These are phyloP conservation scores for Rhizophagus sp. DNA, from an alignment of 192 early-diverging fungal genomes.

Conservation along the genomic window DNA sequence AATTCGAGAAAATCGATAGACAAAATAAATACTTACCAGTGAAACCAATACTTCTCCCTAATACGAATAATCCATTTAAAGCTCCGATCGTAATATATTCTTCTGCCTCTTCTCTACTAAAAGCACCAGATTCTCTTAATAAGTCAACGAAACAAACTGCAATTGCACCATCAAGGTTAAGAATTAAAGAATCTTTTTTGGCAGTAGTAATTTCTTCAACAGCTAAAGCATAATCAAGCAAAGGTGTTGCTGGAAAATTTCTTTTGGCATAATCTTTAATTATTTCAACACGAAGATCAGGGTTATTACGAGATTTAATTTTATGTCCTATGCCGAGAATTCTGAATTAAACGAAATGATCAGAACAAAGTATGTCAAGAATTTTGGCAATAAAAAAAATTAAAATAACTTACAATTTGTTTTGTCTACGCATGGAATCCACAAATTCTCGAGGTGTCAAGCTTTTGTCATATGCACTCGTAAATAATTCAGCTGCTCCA, in stretches of 20 bases:
- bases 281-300: slow-evolving; percentile 93
- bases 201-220: slow-evolving; percentile 94
- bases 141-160: slow-evolving; percentile 96
- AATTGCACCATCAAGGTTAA: slow-evolving; percentile 94
- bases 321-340: slow-evolving; percentile 99
- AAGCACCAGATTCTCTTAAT: slow-evolving; percentile 88
- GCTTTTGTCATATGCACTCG: slow-evolving; percentile 89
- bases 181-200: slow-evolving; percentile 98
- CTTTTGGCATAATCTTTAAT: slow-evolving; percentile 91
- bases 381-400: not conserved
- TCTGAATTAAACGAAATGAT: slow-evolving; percentile 4
- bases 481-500: slow-evolving; percentile 92
- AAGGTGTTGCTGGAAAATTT: slow-evolving; percentile 83
- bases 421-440: slow-evolving; percentile 88
- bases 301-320: slow-evolving; percentile 99
- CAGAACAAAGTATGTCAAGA: not conserved
- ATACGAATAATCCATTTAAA: slow-evolving; percentile 95
- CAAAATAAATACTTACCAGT: slow-evolving; percentile 46
- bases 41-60: slow-evolving; percentile 94
- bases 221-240: slow-evolving; percentile 91
- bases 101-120: slow-evolving; percentile 91
- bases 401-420: slow-evolving; percentile 67
- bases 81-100: slow-evolving; percentile 96
- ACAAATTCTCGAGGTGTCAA: slow-evolving; percentile 94
- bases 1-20: not conserved